phyloP scores from a whole-genome alignment of 2,329 filamentous ascomycete species.

The Fusarium falciforme region DNA sequence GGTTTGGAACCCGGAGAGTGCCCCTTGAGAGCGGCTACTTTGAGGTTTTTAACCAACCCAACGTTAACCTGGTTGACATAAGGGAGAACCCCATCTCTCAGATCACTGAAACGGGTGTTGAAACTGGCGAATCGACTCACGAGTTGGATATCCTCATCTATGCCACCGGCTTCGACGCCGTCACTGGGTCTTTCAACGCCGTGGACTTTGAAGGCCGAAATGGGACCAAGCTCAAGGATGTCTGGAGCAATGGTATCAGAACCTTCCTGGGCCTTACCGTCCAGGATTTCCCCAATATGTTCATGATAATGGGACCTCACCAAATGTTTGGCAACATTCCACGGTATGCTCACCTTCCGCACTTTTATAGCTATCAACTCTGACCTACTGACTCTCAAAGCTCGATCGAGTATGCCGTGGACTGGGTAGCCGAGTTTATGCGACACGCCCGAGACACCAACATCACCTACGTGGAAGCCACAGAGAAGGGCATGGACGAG shows the following conservation, averaged over 20 bases:
- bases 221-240: constrained; percentile 47
- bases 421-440: constrained; percentile 52
- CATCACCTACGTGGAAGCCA: constrained; percentile 54
- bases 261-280: constrained; percentile 57
- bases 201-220: constrained; percentile 61
- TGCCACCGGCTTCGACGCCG: constrained; percentile 37
- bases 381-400: neutral
- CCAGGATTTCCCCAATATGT: constrained; percentile 60
- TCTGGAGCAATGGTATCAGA: constrained; percentile 51
- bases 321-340: constrained; percentile 58
- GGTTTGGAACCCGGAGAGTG: constrained; percentile 16
- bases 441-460: constrained; percentile 46
- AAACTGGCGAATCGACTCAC: constrained; percentile 13
- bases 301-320: constrained; percentile 57
- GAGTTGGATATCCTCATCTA: constrained; percentile 39
- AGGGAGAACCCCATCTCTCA: constrained; percentile 26
- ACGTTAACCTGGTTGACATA: constrained; percentile 22
- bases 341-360: constrained; percentile 33
- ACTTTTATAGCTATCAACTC: neutral
- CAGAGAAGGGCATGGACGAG: constrained; percentile 49
- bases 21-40: constrained; percentile 24
- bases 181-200: constrained; percentile 46
- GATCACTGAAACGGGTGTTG: constrained; percentile 30
- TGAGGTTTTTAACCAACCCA: constrained; percentile 23
- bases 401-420: constrained; percentile 55